Base-by-base conservation (phyloP, 257 asterid species). In the Solanum sejunctum region DNA sequence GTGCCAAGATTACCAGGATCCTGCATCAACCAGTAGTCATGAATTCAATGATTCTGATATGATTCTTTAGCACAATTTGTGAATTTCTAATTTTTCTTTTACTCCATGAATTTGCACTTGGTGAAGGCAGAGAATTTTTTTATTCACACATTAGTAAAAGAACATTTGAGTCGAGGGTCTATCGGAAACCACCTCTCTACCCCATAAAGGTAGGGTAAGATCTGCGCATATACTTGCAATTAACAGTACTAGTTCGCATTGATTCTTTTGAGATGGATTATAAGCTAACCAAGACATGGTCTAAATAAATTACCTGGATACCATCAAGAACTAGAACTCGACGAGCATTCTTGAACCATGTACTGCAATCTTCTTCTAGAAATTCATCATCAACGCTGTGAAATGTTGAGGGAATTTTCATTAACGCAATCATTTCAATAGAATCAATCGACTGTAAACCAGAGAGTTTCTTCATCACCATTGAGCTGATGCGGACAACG, bases 1-100 rank as follows among this genome's bases (percentile, higher is more conserved):
- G 99, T 92, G 63, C 98, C 99, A 63, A 97, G 95, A 85, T 97
- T 95, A 84, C 98, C 99, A 4, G 98, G 99, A 89, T 97, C 99
- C 98, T 97, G 93, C 89, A 85, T 73, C 84, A 78, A 73, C 84
- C 86, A 85, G 84, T 54, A 17, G 52, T 28, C 70, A 84, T 60
- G 43, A 85, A 36, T 61, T 80, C 77, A 84, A 7, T 61, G 64
- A 54, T 51, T 41, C 85, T 2, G 45, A 45, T 51, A 10, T 8
- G 23, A 26, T 51, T 52, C 43, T 51, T 8, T 77, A 26, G 45
- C 63, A 51, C 61, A 49, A 77, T 8, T 49, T 49, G 36, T 49
- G 43, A 49, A 75, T 75, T 49, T 45, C 56, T 1, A 72, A 10
- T 3, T 20, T 20, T 72, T n/a, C 39, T 3, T n/a, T 3, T 18